Evolutionary conservation across 2,329 filamentous ascomycete species (phyloP), one percentile per base, ranked within the genome.

Genomic region (Trichophyton simii): DNA sequence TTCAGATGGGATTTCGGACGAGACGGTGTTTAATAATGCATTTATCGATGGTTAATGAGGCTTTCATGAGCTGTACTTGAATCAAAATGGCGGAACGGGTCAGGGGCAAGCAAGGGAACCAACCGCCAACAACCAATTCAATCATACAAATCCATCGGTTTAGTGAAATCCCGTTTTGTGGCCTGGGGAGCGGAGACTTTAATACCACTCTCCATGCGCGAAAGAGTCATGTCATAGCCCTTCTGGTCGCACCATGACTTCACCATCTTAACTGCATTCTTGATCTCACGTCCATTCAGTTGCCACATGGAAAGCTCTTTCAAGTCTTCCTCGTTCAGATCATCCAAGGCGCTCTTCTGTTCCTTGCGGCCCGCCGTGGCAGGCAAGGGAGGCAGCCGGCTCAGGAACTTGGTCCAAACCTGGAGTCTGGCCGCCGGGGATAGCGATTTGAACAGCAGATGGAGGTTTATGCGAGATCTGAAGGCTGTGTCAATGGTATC

Each of bases 231-330:
- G 15, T 67, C 67, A 57, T 78, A 76, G 6, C 69, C 70, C 69
- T 79, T 78, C 64, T 76, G 70, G 38, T 74, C 69, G 65, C 77
- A 80, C 77, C 77, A 79, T 20, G 68, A 73, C 58, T 70, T 69
- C 0, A 74, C 75, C 77, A 79, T 78, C 69, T 78, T 75, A 66
- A 79, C 71, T 7, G 74, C 75, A 61, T 74, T 78, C 68, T 79
- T 79, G 65, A 79, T 80, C 71, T 78, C 74, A 22, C 76, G 41
- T 3, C 75, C 78, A 55, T 79, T 80, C 61, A 78, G 71, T 62
- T 71, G 68, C 76, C 72, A 77, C 22, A 71, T 58, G 4, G 67
- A 69, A 9, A 80, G 68, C 64, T 77, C 70, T 31, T 68, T 65
- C 3, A 79, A 62, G 38, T 78, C 74, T n/a, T 62, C 61, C 7